phyloP scores from a whole-genome alignment of 768 basidiomycete genomes.

The Strobilomyces confusus region DNA sequence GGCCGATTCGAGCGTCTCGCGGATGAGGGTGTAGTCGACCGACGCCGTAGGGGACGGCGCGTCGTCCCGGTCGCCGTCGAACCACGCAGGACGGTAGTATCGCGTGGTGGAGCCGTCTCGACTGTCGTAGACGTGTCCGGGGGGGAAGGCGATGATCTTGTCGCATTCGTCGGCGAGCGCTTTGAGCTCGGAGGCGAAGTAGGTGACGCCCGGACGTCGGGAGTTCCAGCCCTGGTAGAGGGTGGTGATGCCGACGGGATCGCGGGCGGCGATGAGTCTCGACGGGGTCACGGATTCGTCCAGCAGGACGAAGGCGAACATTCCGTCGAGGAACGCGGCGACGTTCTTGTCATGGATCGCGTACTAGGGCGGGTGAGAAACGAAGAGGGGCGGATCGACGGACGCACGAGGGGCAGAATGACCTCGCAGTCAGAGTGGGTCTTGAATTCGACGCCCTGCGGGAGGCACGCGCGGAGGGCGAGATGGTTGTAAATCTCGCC shows the following conservation, averaged over 20 bases:
- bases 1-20: constrained; percentile 83
- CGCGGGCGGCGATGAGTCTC: constrained; percentile 91
- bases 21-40: constrained; percentile 64
- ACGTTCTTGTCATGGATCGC: constrained; percentile 72
- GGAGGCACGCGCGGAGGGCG: constrained; percentile 65
- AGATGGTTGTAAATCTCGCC: constrained; percentile 99
- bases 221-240: constrained; percentile 96
- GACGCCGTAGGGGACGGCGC: constrained; percentile 51
- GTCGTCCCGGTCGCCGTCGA: constrained; percentile 72
- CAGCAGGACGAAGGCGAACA: constrained; percentile 97
- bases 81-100: constrained; percentile 91
- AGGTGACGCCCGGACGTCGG: constrained; percentile 73
- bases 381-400: constrained; percentile 1
- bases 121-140: constrained; percentile 95
- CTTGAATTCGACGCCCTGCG: constrained; percentile 74
- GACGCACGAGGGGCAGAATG: constrained; percentile 81
- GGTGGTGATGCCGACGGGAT: constrained; percentile 98
- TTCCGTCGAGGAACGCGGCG: constrained; percentile 85
- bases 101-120: constrained; percentile 68
- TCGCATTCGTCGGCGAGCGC: constrained; percentile 89
- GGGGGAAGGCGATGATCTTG: constrained; percentile 92
- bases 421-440: constrained; percentile 98
- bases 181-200: constrained; percentile 96
- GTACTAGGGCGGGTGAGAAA: constrained; percentile 51
- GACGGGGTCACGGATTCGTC: constrained; percentile 90